These are phyloP conservation scores for Aquilaria agallochum DNA, from an alignment of 441 rosid genomes.

Conservation along the genomic window DNA sequence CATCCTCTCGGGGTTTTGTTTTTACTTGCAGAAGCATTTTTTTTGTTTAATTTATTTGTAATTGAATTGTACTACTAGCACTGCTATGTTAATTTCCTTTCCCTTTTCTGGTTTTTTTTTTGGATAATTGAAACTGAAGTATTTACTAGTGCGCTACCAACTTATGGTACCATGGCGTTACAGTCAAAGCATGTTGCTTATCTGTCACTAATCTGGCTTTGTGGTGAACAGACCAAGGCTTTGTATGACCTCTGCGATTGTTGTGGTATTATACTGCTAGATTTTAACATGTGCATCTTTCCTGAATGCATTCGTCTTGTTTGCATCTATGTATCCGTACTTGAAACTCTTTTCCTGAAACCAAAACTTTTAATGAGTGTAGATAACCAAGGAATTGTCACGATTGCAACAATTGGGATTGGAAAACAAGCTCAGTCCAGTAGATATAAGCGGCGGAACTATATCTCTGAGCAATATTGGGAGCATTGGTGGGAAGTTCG, in stretches of 20 bases:
- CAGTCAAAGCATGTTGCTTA: too few relatives aligned
- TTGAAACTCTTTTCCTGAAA: background rate
- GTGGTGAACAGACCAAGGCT: too few relatives aligned
- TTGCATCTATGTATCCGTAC: background rate
- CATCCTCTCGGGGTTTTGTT: background rate
- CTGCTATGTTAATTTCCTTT: background rate
- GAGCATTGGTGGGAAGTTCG: constrained; percentile 91
- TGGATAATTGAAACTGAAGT: too few relatives aligned
- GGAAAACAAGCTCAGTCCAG: constrained; percentile 71
- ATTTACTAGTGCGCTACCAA: too few relatives aligned
- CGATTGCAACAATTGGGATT: constrained; percentile 65
- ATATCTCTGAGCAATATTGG: constrained; percentile 91
- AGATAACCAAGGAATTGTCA: constrained; percentile 80
- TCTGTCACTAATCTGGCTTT: too few relatives aligned
- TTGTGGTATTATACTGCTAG: too few relatives aligned
- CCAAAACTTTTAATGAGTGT: background rate
- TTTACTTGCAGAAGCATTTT: background rate
- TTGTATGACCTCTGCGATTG: too few relatives aligned
- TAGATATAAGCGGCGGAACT: constrained; percentile 78
- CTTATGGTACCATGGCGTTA: background rate
- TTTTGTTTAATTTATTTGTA: background rate
- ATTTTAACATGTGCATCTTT: too few relatives aligned
- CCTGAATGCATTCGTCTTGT: background rate
- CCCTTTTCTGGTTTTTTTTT: too few relatives aligned
- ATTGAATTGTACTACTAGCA: background rate